Evolutionary conservation across 2,329 filamentous ascomycete species (phyloP).

Genomic region (Sordariomycetes sp.): DNA sequence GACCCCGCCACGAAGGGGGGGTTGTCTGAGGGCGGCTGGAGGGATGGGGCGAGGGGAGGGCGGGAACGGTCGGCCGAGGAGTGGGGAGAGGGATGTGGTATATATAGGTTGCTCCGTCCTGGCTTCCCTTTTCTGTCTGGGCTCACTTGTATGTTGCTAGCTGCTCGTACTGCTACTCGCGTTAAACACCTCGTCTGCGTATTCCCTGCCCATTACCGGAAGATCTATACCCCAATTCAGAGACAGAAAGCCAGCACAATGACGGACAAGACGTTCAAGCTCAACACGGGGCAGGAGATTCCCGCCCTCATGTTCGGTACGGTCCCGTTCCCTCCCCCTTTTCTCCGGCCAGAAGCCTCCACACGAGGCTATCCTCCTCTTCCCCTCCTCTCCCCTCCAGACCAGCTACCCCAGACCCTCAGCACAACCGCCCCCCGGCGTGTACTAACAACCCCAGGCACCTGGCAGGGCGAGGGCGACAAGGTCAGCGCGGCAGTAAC

Average conservation of each 20-base stretch:
- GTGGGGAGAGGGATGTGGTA: background rate
- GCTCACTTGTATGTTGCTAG: background rate
- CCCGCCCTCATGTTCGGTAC: conserved; percentile 50
- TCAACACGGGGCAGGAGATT: conserved; percentile 51
- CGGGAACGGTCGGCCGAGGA: background rate
- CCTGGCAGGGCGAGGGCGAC: conserved; percentile 49
- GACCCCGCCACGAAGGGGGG: background rate
- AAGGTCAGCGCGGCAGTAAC: conserved; percentile 45
- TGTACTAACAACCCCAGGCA: conserved; percentile 27
- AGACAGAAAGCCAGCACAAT: background rate
- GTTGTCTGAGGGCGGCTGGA: background rate
- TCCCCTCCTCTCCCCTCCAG: background rate
- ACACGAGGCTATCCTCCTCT: background rate
- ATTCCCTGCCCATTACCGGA: background rate
- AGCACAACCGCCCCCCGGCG: background rate
- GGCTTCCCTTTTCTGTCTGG: background rate
- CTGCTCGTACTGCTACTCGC: background rate
- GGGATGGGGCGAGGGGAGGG: background rate
- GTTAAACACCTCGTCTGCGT: background rate
- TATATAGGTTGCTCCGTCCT: background rate
- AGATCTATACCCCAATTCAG: background rate
- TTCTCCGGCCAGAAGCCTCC: background rate
- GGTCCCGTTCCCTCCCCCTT: conserved; percentile 7
- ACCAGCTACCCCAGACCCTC: background rate
- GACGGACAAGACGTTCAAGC: conserved; percentile 30